These are phyloP conservation scores for Phytophthora sojae DNA, from an alignment of 352 stramenopile genomes.

Conservation along the genomic window DNA sequence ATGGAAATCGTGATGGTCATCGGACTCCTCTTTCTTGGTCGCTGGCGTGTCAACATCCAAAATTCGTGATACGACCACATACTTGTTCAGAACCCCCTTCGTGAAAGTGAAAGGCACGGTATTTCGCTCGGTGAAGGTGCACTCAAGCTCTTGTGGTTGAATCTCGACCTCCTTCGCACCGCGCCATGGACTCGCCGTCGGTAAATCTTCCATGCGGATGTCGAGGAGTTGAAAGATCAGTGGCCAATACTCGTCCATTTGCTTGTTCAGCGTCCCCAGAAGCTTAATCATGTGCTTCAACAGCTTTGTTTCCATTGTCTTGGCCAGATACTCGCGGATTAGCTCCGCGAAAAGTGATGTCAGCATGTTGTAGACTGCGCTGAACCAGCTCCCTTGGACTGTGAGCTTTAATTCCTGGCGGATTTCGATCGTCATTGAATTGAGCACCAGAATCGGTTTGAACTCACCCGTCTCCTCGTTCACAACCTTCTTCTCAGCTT, in stretches of 20 bases:
- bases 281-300: slow-evolving; percentile 87
- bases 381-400: slow-evolving; percentile 89
- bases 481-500: slow-evolving; percentile 75
- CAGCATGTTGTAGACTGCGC: slow-evolving; percentile 84
- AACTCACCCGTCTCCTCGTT: slow-evolving; percentile 70
- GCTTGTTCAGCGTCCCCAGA: slow-evolving; percentile 80
- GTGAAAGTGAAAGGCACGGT: slow-evolving; percentile 72
- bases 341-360: slow-evolving; percentile 77
- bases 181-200: slow-evolving; percentile 77
- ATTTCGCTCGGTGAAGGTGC: slow-evolving; percentile 53
- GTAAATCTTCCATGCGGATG: slow-evolving; percentile 82
- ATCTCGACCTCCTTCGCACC: slow-evolving; percentile 79
- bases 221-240: slow-evolving; percentile 84
- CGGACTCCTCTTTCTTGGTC: slow-evolving; percentile 11
- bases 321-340: slow-evolving; percentile 86
- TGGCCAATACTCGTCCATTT: slow-evolving; percentile 90
- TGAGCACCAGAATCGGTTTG: slow-evolving; percentile 76
- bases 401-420: slow-evolving; percentile 84
- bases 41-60: slow-evolving; percentile 42
- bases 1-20: slow-evolving; percentile 33
- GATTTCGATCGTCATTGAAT: slow-evolving; percentile 88
- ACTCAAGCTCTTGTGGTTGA: slow-evolving; percentile 75
- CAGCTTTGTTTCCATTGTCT: slow-evolving; percentile 87
- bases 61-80: slow-evolving; percentile 67
- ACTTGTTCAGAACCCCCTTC: slow-evolving; percentile 76